These are phyloP conservation scores for Lachnellula cervina DNA, from an alignment of 2,329 filamentous ascomycete species.

Conservation along the genomic window DNA sequence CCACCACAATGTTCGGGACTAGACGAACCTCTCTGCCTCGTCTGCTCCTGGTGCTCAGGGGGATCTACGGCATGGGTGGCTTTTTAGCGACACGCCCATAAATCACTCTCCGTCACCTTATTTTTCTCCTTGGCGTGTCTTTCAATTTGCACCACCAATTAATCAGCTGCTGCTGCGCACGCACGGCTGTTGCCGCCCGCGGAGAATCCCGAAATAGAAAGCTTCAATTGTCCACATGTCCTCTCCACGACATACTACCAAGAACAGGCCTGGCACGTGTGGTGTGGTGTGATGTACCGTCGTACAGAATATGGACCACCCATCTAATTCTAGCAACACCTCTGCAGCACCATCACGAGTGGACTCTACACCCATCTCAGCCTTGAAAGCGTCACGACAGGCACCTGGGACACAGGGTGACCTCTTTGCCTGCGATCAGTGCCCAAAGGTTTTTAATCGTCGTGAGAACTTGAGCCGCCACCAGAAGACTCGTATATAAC, in stretches of 20 bases:
- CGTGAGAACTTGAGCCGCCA: slow-evolving; percentile 25
- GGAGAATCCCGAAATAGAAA: not conserved
- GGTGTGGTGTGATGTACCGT: not conserved
- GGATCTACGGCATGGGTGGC: too few species aligned
- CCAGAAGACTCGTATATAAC: slow-evolving; percentile 20
- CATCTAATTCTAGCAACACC: not conserved
- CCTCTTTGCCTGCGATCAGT: slow-evolving; percentile 16
- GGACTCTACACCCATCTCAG: not conserved
- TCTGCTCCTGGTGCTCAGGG: too few species aligned
- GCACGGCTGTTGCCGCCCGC: not conserved
- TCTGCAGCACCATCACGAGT: not conserved
- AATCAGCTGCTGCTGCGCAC: too few species aligned
- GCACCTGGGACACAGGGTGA: not conserved
- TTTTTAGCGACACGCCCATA: too few species aligned
- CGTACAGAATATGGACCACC: not conserved
- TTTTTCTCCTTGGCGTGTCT: too few species aligned
- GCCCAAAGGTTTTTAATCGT: slow-evolving; percentile 20
- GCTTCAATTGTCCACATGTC: not conserved
- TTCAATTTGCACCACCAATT: too few species aligned
- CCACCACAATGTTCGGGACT: too few species aligned
- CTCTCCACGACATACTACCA: not conserved
- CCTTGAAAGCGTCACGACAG: not conserved
- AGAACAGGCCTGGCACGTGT: too few species aligned
- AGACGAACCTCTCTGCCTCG: too few species aligned
- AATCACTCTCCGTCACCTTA: too few species aligned